Evolutionary conservation across 768 basidiomycete genomes (phyloP).

Genomic region (Chalciporus piperatus): DNA sequence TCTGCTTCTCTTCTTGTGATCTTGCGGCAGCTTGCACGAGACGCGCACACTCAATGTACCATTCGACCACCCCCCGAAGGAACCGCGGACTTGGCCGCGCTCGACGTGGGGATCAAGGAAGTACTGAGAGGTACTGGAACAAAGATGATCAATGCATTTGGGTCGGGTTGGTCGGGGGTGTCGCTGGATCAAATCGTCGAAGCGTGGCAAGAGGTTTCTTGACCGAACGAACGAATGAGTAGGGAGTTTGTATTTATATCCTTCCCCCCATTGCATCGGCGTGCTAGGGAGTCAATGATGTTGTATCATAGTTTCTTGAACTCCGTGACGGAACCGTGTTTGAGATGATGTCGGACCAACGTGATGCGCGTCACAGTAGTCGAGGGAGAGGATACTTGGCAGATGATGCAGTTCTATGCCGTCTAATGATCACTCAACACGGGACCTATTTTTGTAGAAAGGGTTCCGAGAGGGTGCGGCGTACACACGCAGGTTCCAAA

Average conservation of each 20-base stretch:
- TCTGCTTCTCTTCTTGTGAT: slow-evolving; percentile 64
- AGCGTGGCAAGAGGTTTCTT: slow-evolving; percentile 44
- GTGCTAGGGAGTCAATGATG: not conserved
- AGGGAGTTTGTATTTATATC: too few species aligned
- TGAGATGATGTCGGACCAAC: too few species aligned
- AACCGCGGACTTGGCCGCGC: slow-evolving; percentile 33
- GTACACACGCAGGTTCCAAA: too few species aligned
- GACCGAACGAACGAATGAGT: not conserved
- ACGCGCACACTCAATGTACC: slow-evolving; percentile 59
- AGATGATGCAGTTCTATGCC: too few species aligned
- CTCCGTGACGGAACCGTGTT: not conserved
- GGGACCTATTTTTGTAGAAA: too few species aligned
- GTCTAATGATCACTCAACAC: too few species aligned
- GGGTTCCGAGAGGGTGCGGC: too few species aligned
- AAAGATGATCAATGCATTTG: slow-evolving; percentile 69
- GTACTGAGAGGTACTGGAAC: slow-evolving; percentile 84
- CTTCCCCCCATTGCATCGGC: not conserved
- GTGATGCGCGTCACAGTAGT: too few species aligned
- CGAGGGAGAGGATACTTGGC: too few species aligned
- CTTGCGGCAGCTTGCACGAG: slow-evolving; percentile 57
- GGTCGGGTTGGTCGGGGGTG: slow-evolving; percentile 70
- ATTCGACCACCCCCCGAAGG: slow-evolving; percentile 51
- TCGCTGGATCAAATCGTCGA: slow-evolving; percentile 65
- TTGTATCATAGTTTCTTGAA: not conserved
- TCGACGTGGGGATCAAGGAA: slow-evolving; percentile 69